Evolutionary conservation across 306 rosid species (phyloP), one percentile per base, ranked within the genome.

Genomic region (Vigna reflexopilosa): DNA sequence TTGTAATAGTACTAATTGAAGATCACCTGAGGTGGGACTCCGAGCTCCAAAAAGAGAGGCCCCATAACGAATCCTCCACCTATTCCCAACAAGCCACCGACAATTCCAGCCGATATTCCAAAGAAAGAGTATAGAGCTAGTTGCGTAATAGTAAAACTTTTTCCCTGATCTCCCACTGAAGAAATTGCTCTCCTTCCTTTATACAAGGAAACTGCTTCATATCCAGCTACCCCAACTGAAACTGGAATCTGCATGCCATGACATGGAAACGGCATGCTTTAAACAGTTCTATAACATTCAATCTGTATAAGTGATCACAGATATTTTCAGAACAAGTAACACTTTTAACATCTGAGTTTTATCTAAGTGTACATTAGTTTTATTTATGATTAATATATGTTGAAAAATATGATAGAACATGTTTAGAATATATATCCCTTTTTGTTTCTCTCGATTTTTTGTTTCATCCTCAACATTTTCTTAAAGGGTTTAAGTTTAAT

Each of bases 41-140:
- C 99, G 2, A 95, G 85, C 87, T 95, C 99, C 59, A 95, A 81
- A 81, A 95, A 95, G 44, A 95, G 84, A 2, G 98, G 97, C 22
- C 99, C 99, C 98, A 93, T 95, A 68, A 95, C 80, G 10, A 89
- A 95, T 45, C 98, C 99, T 44, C 99, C 99, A 56, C 99, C 99
- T 4, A 95, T 83, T 56, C 99, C 99, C 8, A 95, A 88, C 88
- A 95, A 63, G 38, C 99, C 99, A 30, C 98, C 99, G 28, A 93
- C 93, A 9, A 93, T 2, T 28, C 99, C 99, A 3, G 98, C 99
- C 42, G 91, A 12, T 17, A 95, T 0, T 9, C 97, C 98, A 48
- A 81, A 84, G 65, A 70, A 9, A 61, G 90, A 90, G 56, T 95
- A 95, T 34, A 80, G 30, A 32, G 59, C 6, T 80, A 95, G 85